A percentile compares a stretch with the other conserved stretches of the same genome.
phyloP scores from a whole-genome alignment of 805 yeast species.

The Candida hispaniensis region DNA sequence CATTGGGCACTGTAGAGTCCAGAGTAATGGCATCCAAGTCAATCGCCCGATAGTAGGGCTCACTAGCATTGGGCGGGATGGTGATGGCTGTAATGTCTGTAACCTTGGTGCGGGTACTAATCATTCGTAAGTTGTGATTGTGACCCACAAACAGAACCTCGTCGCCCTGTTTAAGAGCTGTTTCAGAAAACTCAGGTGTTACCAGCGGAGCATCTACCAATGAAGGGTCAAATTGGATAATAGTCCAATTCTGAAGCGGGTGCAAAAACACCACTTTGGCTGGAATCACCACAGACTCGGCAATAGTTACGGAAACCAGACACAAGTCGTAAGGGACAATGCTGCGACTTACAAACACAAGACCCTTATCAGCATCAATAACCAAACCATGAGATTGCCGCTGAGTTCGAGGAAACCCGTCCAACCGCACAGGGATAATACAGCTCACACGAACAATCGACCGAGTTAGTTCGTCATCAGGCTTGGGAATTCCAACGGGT shows the following conservation, averaged over 20 bases:
- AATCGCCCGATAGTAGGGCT: conserved; percentile 79
- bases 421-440: conserved; percentile 58
- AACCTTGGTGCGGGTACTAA: conserved; percentile 63
- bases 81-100: conserved; percentile 66
- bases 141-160: conserved; percentile 70
- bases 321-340: conserved; percentile 73
- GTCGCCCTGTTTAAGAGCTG: conserved; percentile 62
- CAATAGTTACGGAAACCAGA: conserved; percentile 68
- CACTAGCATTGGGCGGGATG: conserved; percentile 53
- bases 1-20: conserved; percentile 60
- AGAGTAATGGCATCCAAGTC: conserved; percentile 67
- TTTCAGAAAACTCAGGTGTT: conserved; percentile 51
- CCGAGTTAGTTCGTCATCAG: conserved; percentile 44
- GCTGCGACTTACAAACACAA: conserved; percentile 65
- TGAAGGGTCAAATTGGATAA: conserved; percentile 69
- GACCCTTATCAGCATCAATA: conserved; percentile 70
- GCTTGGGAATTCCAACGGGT: conserved; percentile 27
- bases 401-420: conserved; percentile 56
- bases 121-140: conserved; percentile 56
- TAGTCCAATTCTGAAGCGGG: conserved; percentile 78
- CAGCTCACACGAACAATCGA: conserved; percentile 65
- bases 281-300: conserved; percentile 74
- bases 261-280: conserved; percentile 75
- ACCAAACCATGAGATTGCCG: conserved; percentile 66
- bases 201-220: conserved; percentile 59